phyloP scores from a whole-genome alignment of 1,139 yeast genomes.

The Suhomyces bolitotheri region DNA sequence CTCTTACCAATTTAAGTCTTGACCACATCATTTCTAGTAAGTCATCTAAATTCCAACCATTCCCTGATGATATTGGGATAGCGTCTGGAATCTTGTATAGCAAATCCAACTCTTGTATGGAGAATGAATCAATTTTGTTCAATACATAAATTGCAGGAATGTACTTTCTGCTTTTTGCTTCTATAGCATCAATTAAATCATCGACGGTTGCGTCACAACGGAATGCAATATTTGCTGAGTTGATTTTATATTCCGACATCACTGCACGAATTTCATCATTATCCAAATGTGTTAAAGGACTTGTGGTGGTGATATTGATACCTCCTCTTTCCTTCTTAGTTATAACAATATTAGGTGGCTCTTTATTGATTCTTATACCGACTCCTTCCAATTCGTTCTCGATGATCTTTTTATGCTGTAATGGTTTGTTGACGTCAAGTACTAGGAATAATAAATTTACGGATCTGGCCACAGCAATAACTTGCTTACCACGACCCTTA shows the following conservation, averaged over 20 bases:
- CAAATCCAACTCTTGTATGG: conserved; percentile 88
- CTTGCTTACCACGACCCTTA: conserved; percentile 98
- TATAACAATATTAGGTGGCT: conserved; percentile 88
- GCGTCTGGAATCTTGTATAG: conserved; percentile 92
- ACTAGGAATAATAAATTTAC: conserved; percentile 91
- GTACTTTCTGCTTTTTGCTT: conserved; percentile 84
- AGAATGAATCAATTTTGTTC: conserved; percentile 93
- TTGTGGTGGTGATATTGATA: conserved; percentile 87
- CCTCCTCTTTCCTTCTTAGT: conserved; percentile 97
- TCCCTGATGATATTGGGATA: conserved; percentile 92
- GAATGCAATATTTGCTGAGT: conserved; percentile 95
- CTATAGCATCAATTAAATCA: conserved; percentile 91
- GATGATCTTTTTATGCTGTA: conserved; percentile 88
- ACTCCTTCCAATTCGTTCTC: conserved; percentile 96
- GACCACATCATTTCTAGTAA: conserved; percentile 94
- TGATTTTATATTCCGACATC: conserved; percentile 90
- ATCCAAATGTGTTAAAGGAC: conserved; percentile 86
- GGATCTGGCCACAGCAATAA: conserved; percentile 96
- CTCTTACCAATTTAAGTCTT: conserved; percentile 83
- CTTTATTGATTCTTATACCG: conserved; percentile 89
- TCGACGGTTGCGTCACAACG: conserved; percentile 98
- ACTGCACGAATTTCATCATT: conserved; percentile 94
- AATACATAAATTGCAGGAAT: conserved; percentile 93
- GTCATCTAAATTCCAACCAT: conserved; percentile 97
- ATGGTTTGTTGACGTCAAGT: conserved; percentile 92